Percentiles rank a stretch among this genome's conserved stretches.
These are phyloP conservation scores for Trametopsis cervina DNA, from an alignment of 768 basidiomycete genomes.

Conservation along the genomic window DNA sequence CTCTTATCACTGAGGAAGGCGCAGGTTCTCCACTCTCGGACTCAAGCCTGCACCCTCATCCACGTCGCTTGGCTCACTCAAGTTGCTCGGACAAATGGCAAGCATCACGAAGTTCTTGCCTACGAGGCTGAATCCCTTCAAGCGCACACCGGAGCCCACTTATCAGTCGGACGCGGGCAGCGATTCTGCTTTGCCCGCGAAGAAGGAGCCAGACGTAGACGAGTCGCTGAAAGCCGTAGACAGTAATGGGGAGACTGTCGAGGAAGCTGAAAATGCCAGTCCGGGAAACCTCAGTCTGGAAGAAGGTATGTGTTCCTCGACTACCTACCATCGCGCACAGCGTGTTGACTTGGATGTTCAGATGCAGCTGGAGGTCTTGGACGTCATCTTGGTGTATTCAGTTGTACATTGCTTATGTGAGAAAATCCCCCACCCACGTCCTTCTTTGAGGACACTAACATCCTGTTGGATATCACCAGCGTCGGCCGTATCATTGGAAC, in stretches of 20 bases:
- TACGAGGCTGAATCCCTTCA: background rate
- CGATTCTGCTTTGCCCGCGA: background rate
- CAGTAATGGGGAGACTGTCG: background rate
- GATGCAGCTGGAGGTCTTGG: slow-evolving; percentile 50
- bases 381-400: slow-evolving; percentile 47
- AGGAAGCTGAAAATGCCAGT: slow-evolving; percentile 3
- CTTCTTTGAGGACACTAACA: too few relatives aligned
- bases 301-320: slow-evolving; percentile 32
- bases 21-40: too few relatives aligned
- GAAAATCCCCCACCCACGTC: too few relatives aligned
- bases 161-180: too few relatives aligned
- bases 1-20: too few relatives aligned
- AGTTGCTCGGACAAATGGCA: too few relatives aligned
- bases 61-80: too few relatives aligned
- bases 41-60: too few relatives aligned
- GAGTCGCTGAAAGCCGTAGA: background rate
- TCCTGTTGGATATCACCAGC: slow-evolving; percentile 19
- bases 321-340: background rate
- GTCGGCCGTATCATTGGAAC: slow-evolving; percentile 56
- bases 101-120: background rate
- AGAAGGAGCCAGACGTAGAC: background rate
- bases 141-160: background rate
- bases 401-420: slow-evolving; percentile 49
- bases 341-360: slow-evolving; percentile 10
- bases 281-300: slow-evolving; percentile 40